Percentiles rank a stretch among this genome's conserved stretches.
Evolutionary conservation across 495 filamentous ascomycete species (phyloP).

Genomic region (Astrocystis sublimbata): DNA sequence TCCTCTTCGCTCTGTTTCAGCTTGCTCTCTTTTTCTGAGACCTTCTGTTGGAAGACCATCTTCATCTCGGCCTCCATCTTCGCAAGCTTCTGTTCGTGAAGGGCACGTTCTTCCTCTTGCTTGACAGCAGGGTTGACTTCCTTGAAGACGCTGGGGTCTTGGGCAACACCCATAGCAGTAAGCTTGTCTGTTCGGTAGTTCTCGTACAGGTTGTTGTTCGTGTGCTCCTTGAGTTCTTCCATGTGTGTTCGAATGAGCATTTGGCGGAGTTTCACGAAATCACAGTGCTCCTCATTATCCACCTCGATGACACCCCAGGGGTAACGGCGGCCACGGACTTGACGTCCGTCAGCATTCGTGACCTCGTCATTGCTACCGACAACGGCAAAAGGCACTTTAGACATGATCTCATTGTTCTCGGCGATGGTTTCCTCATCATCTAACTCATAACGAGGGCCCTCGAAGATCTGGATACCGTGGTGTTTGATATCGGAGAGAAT

Average conservation of each 20-base stretch:
- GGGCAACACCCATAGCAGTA: slow-evolving; percentile 94
- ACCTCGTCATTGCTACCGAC: slow-evolving; percentile 96
- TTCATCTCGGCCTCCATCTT: slow-evolving; percentile 99
- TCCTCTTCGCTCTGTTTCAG: slow-evolving; percentile 99
- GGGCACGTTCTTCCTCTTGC: slow-evolving; percentile 96
- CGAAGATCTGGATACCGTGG: slow-evolving; percentile 97
- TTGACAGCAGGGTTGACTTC: slow-evolving; percentile 99
- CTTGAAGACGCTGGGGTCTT: slow-evolving; percentile 99
- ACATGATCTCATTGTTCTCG: slow-evolving; percentile 99
- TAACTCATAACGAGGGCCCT: slow-evolving; percentile 96
- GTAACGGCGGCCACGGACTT: slow-evolving; percentile 93
- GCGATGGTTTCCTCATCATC: slow-evolving; percentile 99
- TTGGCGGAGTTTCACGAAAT: slow-evolving; percentile 98
- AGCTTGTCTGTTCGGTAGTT: slow-evolving; percentile 99
- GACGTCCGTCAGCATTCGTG: slow-evolving; percentile 85
- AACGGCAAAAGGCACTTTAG: slow-evolving; percentile 97
- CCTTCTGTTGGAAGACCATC: slow-evolving; percentile 99
- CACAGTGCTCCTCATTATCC: slow-evolving; percentile 99
- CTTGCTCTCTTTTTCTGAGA: slow-evolving; percentile 98
- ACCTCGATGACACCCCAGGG: slow-evolving; percentile 99
- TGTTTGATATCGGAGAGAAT: slow-evolving; percentile 96
- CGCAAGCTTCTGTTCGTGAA: slow-evolving; percentile 98
- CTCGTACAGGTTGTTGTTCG: slow-evolving; percentile 97
- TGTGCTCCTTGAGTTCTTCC: slow-evolving; percentile 99
- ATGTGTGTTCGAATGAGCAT: slow-evolving; percentile 99